Conservation (phyloP, 352 stramenopile genomes). For the Phytophthora rubi region DNA sequence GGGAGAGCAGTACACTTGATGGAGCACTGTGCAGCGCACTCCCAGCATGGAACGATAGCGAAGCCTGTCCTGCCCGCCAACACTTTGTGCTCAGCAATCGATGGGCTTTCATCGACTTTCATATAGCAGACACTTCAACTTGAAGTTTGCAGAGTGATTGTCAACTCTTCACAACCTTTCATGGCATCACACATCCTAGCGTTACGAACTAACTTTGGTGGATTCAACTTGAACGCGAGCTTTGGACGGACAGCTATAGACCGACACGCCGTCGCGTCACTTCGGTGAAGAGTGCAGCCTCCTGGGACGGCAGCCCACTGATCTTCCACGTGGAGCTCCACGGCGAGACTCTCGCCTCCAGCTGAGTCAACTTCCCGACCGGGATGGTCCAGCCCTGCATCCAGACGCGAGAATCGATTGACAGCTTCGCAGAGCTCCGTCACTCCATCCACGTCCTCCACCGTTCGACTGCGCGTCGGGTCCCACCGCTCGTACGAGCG, state of each 20-base stretch:
- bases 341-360: constrained; percentile 5
- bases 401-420: constrained; percentile 5
- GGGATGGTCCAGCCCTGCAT: constrained; percentile 1
- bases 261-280: neutral
- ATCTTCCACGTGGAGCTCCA: constrained; percentile 32
- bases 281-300: constrained; percentile 7
- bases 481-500: constrained; percentile 20
- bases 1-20: neutral
- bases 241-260: too few species aligned
- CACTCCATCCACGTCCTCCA: constrained; percentile 10
- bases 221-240: too few species aligned
- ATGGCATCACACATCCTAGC: neutral
- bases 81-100: neutral
- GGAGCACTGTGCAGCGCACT: neutral
- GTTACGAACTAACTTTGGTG: neutral
- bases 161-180: neutral
- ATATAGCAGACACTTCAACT: constrained; percentile 5
- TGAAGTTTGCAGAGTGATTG: constrained; percentile 7
- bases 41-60: neutral
- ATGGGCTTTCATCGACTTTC: neutral
- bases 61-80: neutral
- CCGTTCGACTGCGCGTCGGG: constrained; percentile 11
- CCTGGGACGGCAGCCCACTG: constrained; percentile 22
- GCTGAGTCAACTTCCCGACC: constrained; percentile 16
- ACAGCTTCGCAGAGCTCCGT: constrained; percentile 23